Evolutionary conservation across 2,329 filamentous ascomycete species (phyloP), one percentile per base, ranked within the genome.

Genomic region (Cercospora sp.): DNA sequence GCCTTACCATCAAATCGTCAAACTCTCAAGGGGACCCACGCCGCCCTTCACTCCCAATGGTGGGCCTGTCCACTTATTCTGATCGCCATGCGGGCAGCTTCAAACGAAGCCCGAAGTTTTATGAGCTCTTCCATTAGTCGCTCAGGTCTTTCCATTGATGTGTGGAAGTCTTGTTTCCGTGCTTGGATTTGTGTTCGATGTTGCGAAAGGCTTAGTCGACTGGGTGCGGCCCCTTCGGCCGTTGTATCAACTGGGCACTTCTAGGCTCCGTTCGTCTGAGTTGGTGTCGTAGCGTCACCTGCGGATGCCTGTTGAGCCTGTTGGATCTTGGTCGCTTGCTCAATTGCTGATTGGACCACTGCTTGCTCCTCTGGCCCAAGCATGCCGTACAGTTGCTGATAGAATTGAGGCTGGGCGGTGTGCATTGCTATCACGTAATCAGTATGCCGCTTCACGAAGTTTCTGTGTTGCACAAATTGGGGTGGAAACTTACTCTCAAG

Each of bases 351-450:
- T 78, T 96, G 90, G 70, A 98, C 87, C 60, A 96, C 86, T 70
- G 87, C 86, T 79, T 95, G 92, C 77, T 98, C 94, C 60, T 95
- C 92, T 0, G 88, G 84, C 42, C 87, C 89, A 48, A 98, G 87
- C 69, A 92, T 91, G 73, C 90, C 88, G 23, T 92, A 93, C 67
- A 99, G 85, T 67, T 85, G 90, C 53, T 89, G 84, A 79, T 98
- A 99, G 73, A 97, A 90, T 73, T 94, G 91, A 16, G 94, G 94
- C 77, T 97, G 93, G 75, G 62, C 94, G 91, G 82, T 91, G 89
- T 87, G 97, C 93, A 77, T 98, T 87, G 80, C 87, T 68, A 12
- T 33, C 9, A 28, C 31, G 12, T 23, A 18, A 12, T 64, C 33
- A 64, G 62, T 42, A 57, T 51, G 45, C 45, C 18, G 45, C 18